Conservation (phyloP, 306 rosid species). For the Cucurbita argyrosperma region DNA sequence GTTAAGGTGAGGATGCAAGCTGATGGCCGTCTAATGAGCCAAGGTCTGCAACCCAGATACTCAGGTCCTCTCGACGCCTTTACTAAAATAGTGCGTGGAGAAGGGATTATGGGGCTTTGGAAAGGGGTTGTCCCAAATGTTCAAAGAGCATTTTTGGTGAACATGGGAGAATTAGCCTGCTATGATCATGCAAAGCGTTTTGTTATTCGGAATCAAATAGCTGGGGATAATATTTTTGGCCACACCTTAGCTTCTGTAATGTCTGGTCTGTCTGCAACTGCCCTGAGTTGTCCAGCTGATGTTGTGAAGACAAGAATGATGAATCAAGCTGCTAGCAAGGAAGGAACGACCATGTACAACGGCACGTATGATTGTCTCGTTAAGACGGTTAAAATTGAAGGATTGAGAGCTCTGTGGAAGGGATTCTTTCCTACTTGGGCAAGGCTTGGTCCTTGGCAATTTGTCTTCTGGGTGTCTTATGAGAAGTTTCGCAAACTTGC, state of each 20-base stretch:
- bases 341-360: constrained; percentile 34
- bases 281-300: constrained; percentile 86
- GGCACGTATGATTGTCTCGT: constrained; percentile 63
- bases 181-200: constrained; percentile 71
- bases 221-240: constrained; percentile 51
- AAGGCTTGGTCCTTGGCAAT: constrained; percentile 90
- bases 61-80: constrained; percentile 61
- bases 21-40: constrained; percentile 47
- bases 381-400: constrained; percentile 70
- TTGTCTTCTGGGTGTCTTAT: constrained; percentile 86
- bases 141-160: constrained; percentile 81
- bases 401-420: constrained; percentile 73
- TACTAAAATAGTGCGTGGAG: constrained; percentile 40
- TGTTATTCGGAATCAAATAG: constrained; percentile 39
- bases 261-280: constrained; percentile 65
- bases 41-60: constrained; percentile 58
- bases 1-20: constrained; percentile 95
- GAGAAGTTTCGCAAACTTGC: constrained; percentile 70
- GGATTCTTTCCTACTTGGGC: constrained; percentile 94
- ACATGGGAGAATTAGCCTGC: constrained; percentile 86
- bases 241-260: constrained; percentile 66
- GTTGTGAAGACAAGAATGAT: constrained; percentile 91
- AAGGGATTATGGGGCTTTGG: constrained; percentile 72
- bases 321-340: constrained; percentile 41
- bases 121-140: constrained; percentile 73